Evolutionary conservation across 1,139 yeast genomes (phyloP).

Genomic region (Schwanniomyces etchellsii): DNA sequence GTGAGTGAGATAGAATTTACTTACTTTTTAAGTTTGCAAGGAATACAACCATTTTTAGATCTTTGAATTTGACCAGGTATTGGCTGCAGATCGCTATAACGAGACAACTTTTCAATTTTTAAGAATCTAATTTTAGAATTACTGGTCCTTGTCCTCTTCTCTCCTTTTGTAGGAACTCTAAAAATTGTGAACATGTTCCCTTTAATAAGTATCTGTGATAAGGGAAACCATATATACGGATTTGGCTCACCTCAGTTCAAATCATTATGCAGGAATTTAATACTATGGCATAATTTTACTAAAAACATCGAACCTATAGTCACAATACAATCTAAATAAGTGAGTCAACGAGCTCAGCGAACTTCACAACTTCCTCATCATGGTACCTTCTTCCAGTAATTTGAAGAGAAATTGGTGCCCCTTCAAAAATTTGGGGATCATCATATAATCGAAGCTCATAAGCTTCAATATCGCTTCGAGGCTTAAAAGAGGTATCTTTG

Average conservation of each 20-base stretch:
- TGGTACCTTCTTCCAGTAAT: slow-evolving; percentile 46
- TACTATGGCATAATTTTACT: no score
- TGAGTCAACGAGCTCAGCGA: slow-evolving; percentile 1
- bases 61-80: slow-evolving; percentile 3
- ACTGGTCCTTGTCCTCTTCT: slow-evolving; percentile 1
- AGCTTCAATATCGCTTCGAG: slow-evolving; percentile 5
- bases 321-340: no score
- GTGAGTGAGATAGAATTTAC: slow-evolving; percentile 1
- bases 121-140: neutral
- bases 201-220: no score
- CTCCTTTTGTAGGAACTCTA: neutral
- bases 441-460: slow-evolving; percentile 10
- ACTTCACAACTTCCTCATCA: slow-evolving; percentile 45
- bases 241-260: no score
- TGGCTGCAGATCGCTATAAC: neutral
- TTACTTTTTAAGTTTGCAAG: slow-evolving; percentile 7
- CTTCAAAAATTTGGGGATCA: slow-evolving; percentile 35
- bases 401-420: slow-evolving; percentile 51
- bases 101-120: neutral
- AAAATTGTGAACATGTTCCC: neutral
- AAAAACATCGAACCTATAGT: no score
- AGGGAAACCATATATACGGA: no score
- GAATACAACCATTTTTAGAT: slow-evolving; percentile 7
- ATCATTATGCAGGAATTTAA: no score
- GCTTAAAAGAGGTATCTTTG: slow-evolving; percentile 2